A percentile compares a stretch with the other conserved stretches of the same genome.
Conservation (phyloP, 371 early-diverging fungal species). For the Smittium culicis region DNA sequence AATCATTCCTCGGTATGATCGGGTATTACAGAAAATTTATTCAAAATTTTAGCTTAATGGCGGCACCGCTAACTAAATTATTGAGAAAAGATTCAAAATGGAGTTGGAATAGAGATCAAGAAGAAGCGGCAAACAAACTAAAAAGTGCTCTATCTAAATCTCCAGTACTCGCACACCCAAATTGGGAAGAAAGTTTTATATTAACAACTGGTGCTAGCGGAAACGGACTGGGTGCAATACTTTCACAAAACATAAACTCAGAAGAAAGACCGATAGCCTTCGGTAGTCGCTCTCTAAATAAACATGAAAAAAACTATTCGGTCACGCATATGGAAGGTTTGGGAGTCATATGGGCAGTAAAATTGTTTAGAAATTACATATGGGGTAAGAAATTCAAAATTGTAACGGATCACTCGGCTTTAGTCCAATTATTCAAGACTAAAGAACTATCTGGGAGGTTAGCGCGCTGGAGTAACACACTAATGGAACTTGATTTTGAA, state of each 20-base stretch:
- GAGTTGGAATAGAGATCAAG: constrained; percentile 3
- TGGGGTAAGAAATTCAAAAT: constrained; percentile 4
- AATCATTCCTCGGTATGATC: constrained; percentile 10
- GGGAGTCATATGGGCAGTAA: constrained; percentile 5
- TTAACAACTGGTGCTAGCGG: background rate
- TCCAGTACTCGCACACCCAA: constrained; percentile 7
- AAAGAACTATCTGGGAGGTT: constrained; percentile 5
- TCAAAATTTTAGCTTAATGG: constrained; percentile 2
- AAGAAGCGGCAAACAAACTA: background rate
- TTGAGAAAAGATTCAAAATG: constrained; percentile 1
- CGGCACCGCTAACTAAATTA: constrained; percentile 1
- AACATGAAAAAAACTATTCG: constrained; percentile 1
- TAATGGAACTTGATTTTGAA: background rate
- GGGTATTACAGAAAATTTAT: constrained; percentile 11
- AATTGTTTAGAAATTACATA: background rate
- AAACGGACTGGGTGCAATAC: background rate
- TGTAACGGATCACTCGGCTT: background rate
- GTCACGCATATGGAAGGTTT: constrained; percentile 9
- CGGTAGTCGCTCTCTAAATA: constrained; percentile 1
- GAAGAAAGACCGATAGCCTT: background rate
- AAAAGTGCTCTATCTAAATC: constrained; percentile 4
- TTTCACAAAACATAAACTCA: background rate
- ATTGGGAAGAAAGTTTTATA: constrained; percentile 8
- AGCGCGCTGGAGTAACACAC: background rate
- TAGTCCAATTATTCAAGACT: background rate